Conservation (phyloP, 2,329 filamentous ascomycete genomes). For the Penicillium italicum region DNA sequence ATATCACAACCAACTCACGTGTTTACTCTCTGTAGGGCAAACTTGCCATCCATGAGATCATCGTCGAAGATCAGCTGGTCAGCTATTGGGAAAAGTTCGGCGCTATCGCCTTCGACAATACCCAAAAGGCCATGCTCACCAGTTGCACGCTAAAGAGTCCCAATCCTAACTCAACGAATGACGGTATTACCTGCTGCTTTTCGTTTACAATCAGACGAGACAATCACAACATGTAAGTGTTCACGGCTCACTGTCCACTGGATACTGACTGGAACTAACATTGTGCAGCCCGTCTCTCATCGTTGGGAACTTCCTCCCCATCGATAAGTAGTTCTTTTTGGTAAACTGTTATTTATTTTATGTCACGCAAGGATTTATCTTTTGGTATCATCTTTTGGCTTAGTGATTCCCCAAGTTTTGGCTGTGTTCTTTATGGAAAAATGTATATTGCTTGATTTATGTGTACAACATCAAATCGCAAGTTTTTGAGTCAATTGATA, state of each 20-base stretch:
- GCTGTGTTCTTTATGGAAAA: slow-evolving; percentile 6
- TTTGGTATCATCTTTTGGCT: slow-evolving; percentile 1
- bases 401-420: slow-evolving; percentile 18
- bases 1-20: background rate
- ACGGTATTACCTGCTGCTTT: slow-evolving; percentile 88
- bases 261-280: slow-evolving; percentile 1
- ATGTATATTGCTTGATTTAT: slow-evolving; percentile 12
- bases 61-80: slow-evolving; percentile 90
- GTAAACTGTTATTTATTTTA: background rate
- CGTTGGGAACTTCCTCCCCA: slow-evolving; percentile 92
- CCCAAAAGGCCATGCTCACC: slow-evolving; percentile 91
- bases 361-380: slow-evolving; percentile 4
- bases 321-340: slow-evolving; percentile 34
- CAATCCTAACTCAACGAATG: slow-evolving; percentile 62
- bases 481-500: background rate
- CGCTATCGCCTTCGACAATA: slow-evolving; percentile 90
- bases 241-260: too few species aligned
- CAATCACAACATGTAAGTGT: slow-evolving; percentile 86
- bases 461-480: slow-evolving; percentile 2
- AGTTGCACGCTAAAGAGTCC: slow-evolving; percentile 88
- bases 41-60: slow-evolving; percentile 89
- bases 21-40: slow-evolving; percentile 62
- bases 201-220: slow-evolving; percentile 95
- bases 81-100: slow-evolving; percentile 99
- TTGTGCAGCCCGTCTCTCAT: slow-evolving; percentile 77